Base-by-base conservation (phyloP, 2,329 filamentous ascomycete species). In the Blumeriella jaapii region DNA sequence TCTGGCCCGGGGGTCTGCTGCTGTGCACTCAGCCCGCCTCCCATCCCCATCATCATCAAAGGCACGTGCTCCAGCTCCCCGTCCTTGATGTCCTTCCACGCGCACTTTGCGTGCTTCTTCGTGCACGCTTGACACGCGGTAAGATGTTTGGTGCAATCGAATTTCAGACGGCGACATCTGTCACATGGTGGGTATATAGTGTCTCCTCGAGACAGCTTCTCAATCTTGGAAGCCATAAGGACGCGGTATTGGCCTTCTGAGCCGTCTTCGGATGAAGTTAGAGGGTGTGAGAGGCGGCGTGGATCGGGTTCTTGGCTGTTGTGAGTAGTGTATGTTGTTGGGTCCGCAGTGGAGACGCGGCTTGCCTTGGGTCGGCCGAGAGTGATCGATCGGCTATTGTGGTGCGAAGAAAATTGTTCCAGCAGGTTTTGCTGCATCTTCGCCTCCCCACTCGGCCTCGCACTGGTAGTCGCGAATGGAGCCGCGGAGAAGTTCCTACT, bases 51-150 rank as follows among this genome's bases (percentile, higher is more conserved):
- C 8, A 25, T 10, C 13, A 29, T 16, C 10, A 20, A 19, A 9
- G 38, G 34, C 6, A 37, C 23, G 17, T 39, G 34, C 10, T 48
- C 45, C 9, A 56, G 32, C 27, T 93, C 86, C 3, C 80, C 78
- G 19, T 83, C 74, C 11, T 74, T 76, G n/a, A 91, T 73, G 28
- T 81, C 75, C 47, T 78, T 82, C 85, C 85, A 93, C 10, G 76
- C 78, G 56, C 85, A 93, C 51, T 86, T 87, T 13, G 83, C 83
- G 55, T 93, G 85, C 55, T 93, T 93, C 56, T 83, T 87, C 0
- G 85, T 93, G 57, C 85, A 93, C 14, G 83, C 84, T 57, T 80
- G 74, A 53, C 86, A 93, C 6, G 84, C 83, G 0, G 84, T 93
- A 24, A 91, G 64, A 44, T 93, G 82, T 59, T 93, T 93, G 30